A percentile compares a stretch with the other conserved stretches of the same genome.
These are phyloP conservation scores for Dothistroma septosporum DNA, from an alignment of 2,329 filamentous ascomycete genomes.

Conservation along the genomic window DNA sequence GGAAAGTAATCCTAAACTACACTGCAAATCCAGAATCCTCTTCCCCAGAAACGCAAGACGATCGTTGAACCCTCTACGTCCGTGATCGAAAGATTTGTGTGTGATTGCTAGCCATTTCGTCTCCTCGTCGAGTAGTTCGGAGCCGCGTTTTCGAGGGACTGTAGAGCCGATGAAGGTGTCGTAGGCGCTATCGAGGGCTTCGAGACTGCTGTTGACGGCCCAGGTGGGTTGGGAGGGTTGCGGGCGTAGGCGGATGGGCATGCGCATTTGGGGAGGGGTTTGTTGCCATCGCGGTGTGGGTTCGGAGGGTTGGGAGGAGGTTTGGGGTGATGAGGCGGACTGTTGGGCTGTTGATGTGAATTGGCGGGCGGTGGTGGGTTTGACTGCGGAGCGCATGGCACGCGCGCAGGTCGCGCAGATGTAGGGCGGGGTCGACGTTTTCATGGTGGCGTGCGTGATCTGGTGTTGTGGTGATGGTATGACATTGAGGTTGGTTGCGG, in stretches of 20 bases:
- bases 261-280: slow-evolving; percentile 46
- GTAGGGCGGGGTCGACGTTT: slow-evolving; percentile 24
- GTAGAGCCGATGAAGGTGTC: slow-evolving; percentile 63
- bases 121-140: slow-evolving; percentile 82
- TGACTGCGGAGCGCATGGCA: slow-evolving; percentile 15
- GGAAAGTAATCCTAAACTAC: slow-evolving; percentile 58
- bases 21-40: slow-evolving; percentile 61
- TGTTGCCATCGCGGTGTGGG: slow-evolving; percentile 48
- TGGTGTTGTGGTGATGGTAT: background rate
- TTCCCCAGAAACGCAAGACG: slow-evolving; percentile 79
- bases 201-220: slow-evolving; percentile 71
- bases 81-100: slow-evolving; percentile 97
- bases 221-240: slow-evolving; percentile 56
- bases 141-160: slow-evolving; percentile 38
- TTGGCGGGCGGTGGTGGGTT: slow-evolving; percentile 5
- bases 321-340: slow-evolving; percentile 14
- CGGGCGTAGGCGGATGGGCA: slow-evolving; percentile 54
- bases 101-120: slow-evolving; percentile 95
- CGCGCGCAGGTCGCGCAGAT: slow-evolving; percentile 33
- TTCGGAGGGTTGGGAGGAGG: slow-evolving; percentile 23
- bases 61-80: slow-evolving; percentile 89
- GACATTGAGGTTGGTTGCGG: background rate
- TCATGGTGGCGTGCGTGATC: slow-evolving; percentile 15
- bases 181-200: slow-evolving; percentile 72
- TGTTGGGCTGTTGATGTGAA: slow-evolving; percentile 13